A percentile compares a stretch with the other conserved stretches of the same genome.
Evolutionary conservation across 2,329 filamentous ascomycete genomes (phyloP).

Genomic region (Fusarium duplospermum): DNA sequence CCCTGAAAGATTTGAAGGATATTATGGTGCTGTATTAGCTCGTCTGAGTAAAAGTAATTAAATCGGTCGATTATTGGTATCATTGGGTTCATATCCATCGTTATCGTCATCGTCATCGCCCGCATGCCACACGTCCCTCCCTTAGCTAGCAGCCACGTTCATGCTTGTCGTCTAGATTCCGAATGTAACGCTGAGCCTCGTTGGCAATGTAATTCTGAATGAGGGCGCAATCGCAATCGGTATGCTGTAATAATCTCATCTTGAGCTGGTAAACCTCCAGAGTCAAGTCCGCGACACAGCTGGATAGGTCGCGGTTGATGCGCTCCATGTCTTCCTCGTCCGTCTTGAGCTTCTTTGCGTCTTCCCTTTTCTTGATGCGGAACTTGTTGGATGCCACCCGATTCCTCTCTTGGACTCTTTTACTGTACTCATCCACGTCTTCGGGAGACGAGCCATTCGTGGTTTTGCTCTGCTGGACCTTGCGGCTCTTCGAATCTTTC

Average conservation of each 20-base stretch:
- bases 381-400: slow-evolving; percentile 43
- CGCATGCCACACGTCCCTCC: too few species aligned
- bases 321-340: slow-evolving; percentile 34
- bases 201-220: slow-evolving; percentile 39
- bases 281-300: slow-evolving; percentile 26
- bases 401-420: slow-evolving; percentile 29
- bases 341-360: slow-evolving; percentile 21
- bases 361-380: slow-evolving; percentile 36
- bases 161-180: not conserved
- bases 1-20: not conserved
- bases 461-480: not conserved
- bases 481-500: not conserved
- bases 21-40: not conserved
- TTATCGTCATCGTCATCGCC: not conserved
- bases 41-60: not conserved
- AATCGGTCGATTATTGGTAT: not conserved
- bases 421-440: not conserved
- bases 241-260: slow-evolving; percentile 39
- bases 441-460: not conserved
- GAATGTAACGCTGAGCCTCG: slow-evolving; percentile 33
- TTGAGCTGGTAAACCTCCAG: slow-evolving; percentile 38
- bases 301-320: slow-evolving; percentile 18
- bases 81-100: not conserved
- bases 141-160: not conserved
- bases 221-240: slow-evolving; percentile 35